Base-by-base conservation (phyloP, 306 rosid species). In the Dalbergia cultrata region DNA sequence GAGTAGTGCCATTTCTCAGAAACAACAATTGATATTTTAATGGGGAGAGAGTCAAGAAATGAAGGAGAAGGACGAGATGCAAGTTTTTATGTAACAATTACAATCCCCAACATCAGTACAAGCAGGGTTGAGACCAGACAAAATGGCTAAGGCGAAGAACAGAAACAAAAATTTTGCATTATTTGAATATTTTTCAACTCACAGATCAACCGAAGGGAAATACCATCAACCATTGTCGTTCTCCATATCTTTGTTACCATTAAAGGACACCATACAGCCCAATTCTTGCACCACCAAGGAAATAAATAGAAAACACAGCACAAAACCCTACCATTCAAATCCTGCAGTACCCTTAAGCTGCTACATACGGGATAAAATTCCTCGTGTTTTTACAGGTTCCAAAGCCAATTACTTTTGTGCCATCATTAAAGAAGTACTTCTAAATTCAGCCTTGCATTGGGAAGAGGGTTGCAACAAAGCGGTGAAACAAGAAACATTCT, bases 1-100 rank as follows among this genome's bases (percentile, higher is more conserved):
- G 70, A 45, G 57, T 52, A 22, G 74, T 41, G 58, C 19, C 47
- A 39, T 31, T 60, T 43, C 22, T 81, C 60, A 64, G 47, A 73
- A 68, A 83, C 57, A 63, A 74, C 37, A 63, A 17, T 37, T 41
- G 16, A 75, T 39, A 47, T 45, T 76, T 44, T 21, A 62, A n/a
- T 47, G 21, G 9, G 37, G 14, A 13, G 4, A 41, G 8, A 75
- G 22, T 16, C 10, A 8, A 4, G 18, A 43, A 39, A 13, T 5
- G 13, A 67, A 67, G 75, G 22, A 37, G 64, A 9, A 26, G 62
- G 13, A 44, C 1, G 2, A 41, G 21, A 67, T 16, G 54, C 54
- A 37, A 44, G 7, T 68, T 57, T 57, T 13, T 19, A 9, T 22
- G 59, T 17, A 67, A 57, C 52, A 8, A 78, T 3, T 39, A 5